phyloP scores from a whole-genome alignment of 345 rosid genomes.

The Anastatica hierochuntica region DNA sequence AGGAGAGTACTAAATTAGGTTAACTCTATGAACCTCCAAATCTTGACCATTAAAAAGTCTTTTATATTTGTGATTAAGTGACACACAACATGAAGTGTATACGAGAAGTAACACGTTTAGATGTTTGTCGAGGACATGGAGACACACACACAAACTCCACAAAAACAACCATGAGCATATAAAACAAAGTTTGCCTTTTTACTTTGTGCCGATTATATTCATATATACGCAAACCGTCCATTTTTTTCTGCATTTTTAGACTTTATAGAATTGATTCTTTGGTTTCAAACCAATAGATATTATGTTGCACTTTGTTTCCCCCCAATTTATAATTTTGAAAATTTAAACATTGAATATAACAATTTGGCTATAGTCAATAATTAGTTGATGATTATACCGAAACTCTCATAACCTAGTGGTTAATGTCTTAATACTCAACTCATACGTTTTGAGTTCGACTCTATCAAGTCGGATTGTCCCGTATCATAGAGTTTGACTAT shows the following conservation, averaged over 20 bases:
- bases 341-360: too few species aligned
- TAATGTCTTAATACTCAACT: too few species aligned
- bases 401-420: too few species aligned
- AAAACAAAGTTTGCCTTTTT: constrained; percentile 26
- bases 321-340: background rate
- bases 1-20: constrained; percentile 7
- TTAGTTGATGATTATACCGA: too few species aligned
- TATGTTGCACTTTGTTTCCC: constrained; percentile 8
- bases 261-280: background rate
- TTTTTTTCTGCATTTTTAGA: background rate
- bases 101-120: constrained; percentile 18
- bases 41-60: background rate
- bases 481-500: too few species aligned
- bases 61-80: constrained; percentile 5
- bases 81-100: constrained; percentile 13
- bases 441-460: too few species aligned
- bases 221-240: constrained; percentile 20
- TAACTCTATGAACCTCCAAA: constrained; percentile 6
- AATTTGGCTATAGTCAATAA: too few species aligned
- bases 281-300: constrained; percentile 5
- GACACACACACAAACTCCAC: background rate
- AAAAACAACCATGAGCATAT: constrained; percentile 11
- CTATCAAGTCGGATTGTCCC: too few species aligned
- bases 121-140: background rate
- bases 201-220: constrained; percentile 3